phyloP scores from a whole-genome alignment of 768 basidiomycete species.

The Tricholoma matsutake region DNA sequence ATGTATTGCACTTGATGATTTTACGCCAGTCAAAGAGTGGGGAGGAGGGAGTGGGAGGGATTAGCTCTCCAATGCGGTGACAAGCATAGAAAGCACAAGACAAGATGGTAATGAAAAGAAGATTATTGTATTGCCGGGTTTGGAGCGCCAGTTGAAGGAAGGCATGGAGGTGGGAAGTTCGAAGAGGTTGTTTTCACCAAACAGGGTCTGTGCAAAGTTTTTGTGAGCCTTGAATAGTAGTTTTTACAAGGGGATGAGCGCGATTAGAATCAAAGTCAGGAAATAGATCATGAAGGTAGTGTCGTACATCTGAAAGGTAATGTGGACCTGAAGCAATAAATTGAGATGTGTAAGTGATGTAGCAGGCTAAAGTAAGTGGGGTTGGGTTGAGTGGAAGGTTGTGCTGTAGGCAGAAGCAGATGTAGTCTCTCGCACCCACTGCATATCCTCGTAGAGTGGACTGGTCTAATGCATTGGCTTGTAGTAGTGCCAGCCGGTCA shows the following conservation, averaged over 20 bases:
- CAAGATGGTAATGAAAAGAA: not conserved
- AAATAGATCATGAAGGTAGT: not conserved
- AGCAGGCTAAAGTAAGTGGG: slow-evolving; percentile 13
- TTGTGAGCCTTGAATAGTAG: not conserved
- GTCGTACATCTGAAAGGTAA: slow-evolving; percentile 1
- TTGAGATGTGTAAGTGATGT: slow-evolving; percentile 16
- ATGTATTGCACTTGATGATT: not conserved
- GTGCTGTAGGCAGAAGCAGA: slow-evolving; percentile 13
- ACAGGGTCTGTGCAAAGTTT: not conserved
- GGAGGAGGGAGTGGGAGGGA: not conserved
- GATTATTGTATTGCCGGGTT: not conserved
- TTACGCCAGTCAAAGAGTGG: not conserved
- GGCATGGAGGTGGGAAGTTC: not conserved
- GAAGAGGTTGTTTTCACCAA: not conserved
- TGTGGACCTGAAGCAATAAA: no score
- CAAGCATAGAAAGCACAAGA: not conserved
- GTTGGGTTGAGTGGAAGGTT: slow-evolving; percentile 19
- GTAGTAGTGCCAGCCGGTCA: slow-evolving; percentile 10
- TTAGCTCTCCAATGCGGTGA: not conserved
- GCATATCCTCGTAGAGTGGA: slow-evolving; percentile 15
- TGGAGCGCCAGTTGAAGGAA: not conserved
- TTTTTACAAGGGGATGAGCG: not conserved
- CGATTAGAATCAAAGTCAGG: not conserved
- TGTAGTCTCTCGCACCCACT: slow-evolving; percentile 19
- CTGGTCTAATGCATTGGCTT: slow-evolving; percentile 17